A percentile compares a stretch with the other conserved stretches of the same genome.
phyloP scores from a whole-genome alignment of 169 alveolate genomes.

The Eimeria mitis region DNA sequence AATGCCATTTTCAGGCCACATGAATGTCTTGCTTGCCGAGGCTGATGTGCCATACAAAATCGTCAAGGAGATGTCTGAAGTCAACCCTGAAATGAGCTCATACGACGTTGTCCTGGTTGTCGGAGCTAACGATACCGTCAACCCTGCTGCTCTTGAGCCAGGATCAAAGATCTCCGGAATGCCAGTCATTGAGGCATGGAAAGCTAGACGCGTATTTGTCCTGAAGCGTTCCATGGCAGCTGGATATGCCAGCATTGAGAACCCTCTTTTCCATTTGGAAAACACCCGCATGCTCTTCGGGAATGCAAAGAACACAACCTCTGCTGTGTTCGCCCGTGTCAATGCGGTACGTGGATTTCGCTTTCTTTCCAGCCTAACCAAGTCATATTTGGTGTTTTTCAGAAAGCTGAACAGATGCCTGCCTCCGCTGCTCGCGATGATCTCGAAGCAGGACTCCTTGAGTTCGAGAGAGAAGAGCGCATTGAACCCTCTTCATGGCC shows the following conservation, averaged over 20 bases:
- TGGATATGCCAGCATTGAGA: conserved; percentile 97
- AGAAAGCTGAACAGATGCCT: conserved; percentile 64
- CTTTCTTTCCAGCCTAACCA: neutral
- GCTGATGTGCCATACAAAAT: conserved; percentile 97
- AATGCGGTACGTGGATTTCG: conserved; percentile 64
- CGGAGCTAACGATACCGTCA: conserved; percentile 98
- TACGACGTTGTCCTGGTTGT: conserved; percentile 94
- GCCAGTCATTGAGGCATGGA: conserved; percentile 98
- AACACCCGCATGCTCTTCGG: conserved; percentile 96
- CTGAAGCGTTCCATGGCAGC: conserved; percentile 95
- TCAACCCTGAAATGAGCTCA: conserved; percentile 88
- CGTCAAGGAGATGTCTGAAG: conserved; percentile 97
- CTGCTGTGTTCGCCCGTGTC: conserved; percentile 85
- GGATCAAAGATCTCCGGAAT: conserved; percentile 95
- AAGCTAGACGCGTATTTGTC: conserved; percentile 92
- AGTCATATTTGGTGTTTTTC: neutral
- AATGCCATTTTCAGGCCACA: conserved; percentile 92
- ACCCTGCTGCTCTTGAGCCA: conserved; percentile 96
- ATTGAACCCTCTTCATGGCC: conserved; percentile 68
- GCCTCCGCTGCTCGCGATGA: conserved; percentile 73
- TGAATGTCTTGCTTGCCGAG: conserved; percentile 98
- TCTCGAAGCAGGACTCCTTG: conserved; percentile 57
- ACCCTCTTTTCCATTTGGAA: conserved; percentile 94
- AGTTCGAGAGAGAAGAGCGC: conserved; percentile 70
- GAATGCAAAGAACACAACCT: conserved; percentile 91